Base-by-base conservation (phyloP, 768 basidiomycete species). In the Panus rudis region DNA sequence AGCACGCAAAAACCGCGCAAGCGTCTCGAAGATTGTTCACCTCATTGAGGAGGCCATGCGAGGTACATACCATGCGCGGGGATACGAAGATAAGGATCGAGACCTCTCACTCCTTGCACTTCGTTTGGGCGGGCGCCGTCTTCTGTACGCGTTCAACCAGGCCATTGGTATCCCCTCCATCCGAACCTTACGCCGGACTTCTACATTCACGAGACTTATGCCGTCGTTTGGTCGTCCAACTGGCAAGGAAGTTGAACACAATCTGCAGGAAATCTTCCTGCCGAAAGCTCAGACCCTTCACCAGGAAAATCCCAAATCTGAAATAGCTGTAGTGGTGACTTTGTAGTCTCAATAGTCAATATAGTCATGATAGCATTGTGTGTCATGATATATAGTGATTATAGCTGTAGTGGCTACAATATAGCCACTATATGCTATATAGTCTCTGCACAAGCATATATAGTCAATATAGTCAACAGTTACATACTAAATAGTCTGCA, bases 71-170 rank as follows among this genome's bases (percentile, higher is more conserved):
- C 39, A 31, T 8, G 43, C 58, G 0, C 12, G 34, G 6, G 55
- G 49, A 39, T 63, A 45, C 39, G 47, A 37, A 13, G 44, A 56
- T 6, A 19, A 51, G 4, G 56, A 65, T 35, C 27, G 39, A 21
- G 55, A 61, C 27, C 52, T 63, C 4, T 49, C 58, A 8, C 52
- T 50, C 3, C 43, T 51, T 2, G 34, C 57, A 0, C 60, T 58
- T 37, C 56, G 58, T 25, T 48, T 61, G n/a, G 62, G 63, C 28
- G 63, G 62, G 24, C 58, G 47, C 13, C 50, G 53, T 10, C 55
- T 57, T 1, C 42, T 63, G 1, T 41, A 63, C 48, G 61, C 62
- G 3, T 43, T 59, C 23, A 52, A 53, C n/a, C 56, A 65, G 2
- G 53, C 54, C 1, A 52, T 55, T 39, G 45, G 51, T 2, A 47